phyloP scores from a whole-genome alignment of 2,329 filamentous ascomycete genomes.

The Harringtonia lauricola region DNA sequence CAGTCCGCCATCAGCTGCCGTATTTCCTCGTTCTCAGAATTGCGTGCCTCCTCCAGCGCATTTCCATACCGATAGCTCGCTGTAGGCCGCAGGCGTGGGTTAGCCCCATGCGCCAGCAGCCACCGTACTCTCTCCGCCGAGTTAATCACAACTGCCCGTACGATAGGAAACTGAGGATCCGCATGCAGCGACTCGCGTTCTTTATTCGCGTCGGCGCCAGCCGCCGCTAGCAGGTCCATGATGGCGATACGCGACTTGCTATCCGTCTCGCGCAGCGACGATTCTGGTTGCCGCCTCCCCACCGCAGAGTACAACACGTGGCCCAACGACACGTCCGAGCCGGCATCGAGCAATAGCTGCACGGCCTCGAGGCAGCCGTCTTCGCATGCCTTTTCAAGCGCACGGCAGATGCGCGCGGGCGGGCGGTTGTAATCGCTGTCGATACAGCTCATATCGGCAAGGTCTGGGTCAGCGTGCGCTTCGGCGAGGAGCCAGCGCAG shows the following conservation, averaged over 20 bases:
- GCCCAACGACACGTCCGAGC: neutral
- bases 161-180: neutral
- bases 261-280: neutral
- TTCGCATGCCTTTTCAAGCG: neutral
- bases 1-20: neutral
- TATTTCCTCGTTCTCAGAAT: neutral
- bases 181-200: neutral
- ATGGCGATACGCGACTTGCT: neutral
- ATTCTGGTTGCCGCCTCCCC: neutral
- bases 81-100: neutral
- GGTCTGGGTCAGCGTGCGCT: neutral
- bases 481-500: neutral
- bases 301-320: neutral
- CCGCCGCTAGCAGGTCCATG: neutral
- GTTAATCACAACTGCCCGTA: neutral
- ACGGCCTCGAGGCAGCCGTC: neutral
- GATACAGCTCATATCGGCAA: neutral
- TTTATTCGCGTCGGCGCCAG: neutral
- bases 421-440: neutral
- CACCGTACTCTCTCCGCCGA: neutral
- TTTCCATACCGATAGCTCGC: neutral
- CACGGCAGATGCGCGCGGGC: neutral
- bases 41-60: neutral
- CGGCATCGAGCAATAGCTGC: neutral
- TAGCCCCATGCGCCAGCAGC: neutral